Percentiles rank a stretch among this genome's conserved stretches.
Evolutionary conservation across 192 early-diverging fungal genomes (phyloP).

Genomic region (Umbelopsis ramanniana): DNA sequence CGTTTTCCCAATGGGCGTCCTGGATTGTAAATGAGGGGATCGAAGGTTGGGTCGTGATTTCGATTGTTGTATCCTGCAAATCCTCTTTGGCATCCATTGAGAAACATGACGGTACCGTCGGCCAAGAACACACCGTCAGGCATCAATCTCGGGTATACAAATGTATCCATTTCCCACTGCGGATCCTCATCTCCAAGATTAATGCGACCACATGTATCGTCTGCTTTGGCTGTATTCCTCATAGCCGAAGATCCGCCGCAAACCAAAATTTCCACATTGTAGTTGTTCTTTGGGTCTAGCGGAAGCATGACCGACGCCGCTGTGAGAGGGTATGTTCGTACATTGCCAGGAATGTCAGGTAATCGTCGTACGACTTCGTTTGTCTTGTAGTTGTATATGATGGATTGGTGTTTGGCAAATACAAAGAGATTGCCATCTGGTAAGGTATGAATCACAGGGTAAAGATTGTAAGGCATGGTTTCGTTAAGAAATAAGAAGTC

Average conservation of each 20-base stretch:
- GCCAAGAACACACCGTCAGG: constrained; percentile 54
- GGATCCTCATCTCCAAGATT: constrained; percentile 46
- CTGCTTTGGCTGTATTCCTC: constrained; percentile 36
- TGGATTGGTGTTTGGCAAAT: constrained; percentile 57
- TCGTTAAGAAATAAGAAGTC: constrained; percentile 51
- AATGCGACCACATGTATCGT: constrained; percentile 53
- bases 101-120: constrained; percentile 60
- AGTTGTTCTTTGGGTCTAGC: constrained; percentile 57
- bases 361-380: constrained; percentile 47
- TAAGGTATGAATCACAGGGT: constrained; percentile 55
- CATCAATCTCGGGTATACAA: constrained; percentile 52
- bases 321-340: constrained; percentile 60
- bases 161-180: constrained; percentile 58
- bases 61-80: constrained; percentile 54
- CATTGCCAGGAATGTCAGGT: constrained; percentile 48
- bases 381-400: constrained; percentile 52
- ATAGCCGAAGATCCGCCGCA: constrained; percentile 60
- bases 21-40: constrained; percentile 62
- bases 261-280: constrained; percentile 58
- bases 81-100: constrained; percentile 70
- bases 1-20: constrained; percentile 40
- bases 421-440: constrained; percentile 55
- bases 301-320: constrained; percentile 61
- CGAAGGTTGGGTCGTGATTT: constrained; percentile 52
- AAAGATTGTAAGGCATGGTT: constrained; percentile 54